Evolutionary conservation across 257 asterid genomes (phyloP).

Genomic region (Nyctanthes arbortristis): DNA sequence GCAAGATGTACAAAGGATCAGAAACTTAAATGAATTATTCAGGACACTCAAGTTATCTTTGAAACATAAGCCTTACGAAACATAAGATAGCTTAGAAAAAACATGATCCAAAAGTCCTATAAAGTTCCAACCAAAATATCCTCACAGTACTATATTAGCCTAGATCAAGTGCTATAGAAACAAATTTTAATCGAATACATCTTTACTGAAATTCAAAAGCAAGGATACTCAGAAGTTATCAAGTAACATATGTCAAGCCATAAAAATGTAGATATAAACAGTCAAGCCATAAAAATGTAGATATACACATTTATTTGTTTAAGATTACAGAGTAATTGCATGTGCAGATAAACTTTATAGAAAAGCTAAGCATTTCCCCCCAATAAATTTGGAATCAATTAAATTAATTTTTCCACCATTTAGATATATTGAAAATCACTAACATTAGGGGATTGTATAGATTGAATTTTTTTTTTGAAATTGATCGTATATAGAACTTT

Average conservation of each 20-base stretch:
- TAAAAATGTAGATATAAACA: background rate
- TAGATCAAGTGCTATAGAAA: conserved; percentile 16
- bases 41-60: background rate
- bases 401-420: background rate
- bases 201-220: background rate
- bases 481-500: too few species aligned
- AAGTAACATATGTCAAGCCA: background rate
- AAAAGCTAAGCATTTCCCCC: background rate
- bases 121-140: conserved; percentile 94
- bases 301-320: background rate
- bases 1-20: too few species aligned
- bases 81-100: conserved; percentile 67
- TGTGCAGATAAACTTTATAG: background rate
- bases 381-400: background rate
- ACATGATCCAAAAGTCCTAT: conserved; percentile 49
- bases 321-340: background rate
- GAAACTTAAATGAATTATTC: background rate
- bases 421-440: background rate
- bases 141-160: conserved; percentile 79
- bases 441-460: too few species aligned
- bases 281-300: too few species aligned
- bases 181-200: background rate
- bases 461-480: too few species aligned
- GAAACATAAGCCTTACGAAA: background rate
- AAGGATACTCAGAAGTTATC: background rate